Conservation (phyloP, 225 moss, liverwort and hornwort species). For the Takakia lepidozioides region DNA sequence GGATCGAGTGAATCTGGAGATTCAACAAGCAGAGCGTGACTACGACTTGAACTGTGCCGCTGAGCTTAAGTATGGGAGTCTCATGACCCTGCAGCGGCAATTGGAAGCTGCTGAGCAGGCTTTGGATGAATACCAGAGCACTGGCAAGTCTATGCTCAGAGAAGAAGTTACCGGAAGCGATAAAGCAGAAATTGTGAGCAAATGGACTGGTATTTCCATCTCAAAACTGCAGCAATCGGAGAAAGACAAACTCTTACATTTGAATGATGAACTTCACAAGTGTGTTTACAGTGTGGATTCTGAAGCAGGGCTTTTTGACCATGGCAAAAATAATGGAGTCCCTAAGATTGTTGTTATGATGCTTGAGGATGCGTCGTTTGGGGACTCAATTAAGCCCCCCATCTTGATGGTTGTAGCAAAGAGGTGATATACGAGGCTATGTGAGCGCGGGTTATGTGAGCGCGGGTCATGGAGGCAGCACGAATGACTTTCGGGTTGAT, state of each 20-base stretch:
- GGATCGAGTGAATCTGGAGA: constrained; percentile 88
- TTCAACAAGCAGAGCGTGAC: constrained; percentile 95
- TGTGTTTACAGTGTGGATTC: constrained; percentile 87
- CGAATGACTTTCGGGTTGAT: constrained; percentile 77
- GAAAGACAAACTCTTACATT: constrained; percentile 77
- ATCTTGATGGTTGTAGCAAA: constrained; percentile 41
- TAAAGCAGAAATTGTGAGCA: constrained; percentile 96
- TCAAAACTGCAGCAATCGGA: constrained; percentile 88
- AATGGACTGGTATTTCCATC: constrained; percentile 95
- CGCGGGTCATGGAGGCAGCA: constrained; percentile 92
- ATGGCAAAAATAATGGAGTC: constrained; percentile 83
- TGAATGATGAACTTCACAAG: constrained; percentile 89
- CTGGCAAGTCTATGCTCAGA: constrained; percentile 92
- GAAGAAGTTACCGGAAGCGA: constrained; percentile 96
- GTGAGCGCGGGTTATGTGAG: no score
- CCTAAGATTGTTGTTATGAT: constrained; percentile 93
- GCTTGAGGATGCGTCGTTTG: constrained; percentile 88
- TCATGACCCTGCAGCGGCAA: constrained; percentile 81
- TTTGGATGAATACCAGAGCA: constrained; percentile 76
- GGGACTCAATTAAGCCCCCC: constrained; percentile 63
- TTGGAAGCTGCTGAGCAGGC: constrained; percentile 84
- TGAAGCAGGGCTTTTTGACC: constrained; percentile 92
- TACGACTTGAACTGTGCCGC: constrained; percentile 92
- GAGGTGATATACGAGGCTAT: constrained; percentile 74
- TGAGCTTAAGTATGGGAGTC: constrained; percentile 90